phyloP scores from a whole-genome alignment of 2,329 filamentous ascomycete species.

The Diplodia mutila region DNA sequence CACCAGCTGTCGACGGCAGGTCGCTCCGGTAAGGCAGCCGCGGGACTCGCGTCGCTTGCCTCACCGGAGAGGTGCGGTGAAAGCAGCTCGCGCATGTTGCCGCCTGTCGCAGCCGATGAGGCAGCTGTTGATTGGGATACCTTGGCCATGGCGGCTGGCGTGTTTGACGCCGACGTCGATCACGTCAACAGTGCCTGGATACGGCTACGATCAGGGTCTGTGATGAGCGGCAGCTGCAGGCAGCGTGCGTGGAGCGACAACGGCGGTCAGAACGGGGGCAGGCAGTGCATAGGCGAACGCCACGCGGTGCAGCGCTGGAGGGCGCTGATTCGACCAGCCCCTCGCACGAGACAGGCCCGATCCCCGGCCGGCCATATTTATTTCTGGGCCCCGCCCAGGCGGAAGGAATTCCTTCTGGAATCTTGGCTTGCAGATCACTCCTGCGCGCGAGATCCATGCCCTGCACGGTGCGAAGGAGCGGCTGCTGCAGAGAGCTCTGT shows the following conservation, averaged over 20 bases:
- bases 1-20: slow-evolving; percentile 1
- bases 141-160: too few species aligned
- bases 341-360: slow-evolving; percentile 1
- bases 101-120: not conserved
- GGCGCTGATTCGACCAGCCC: not conserved
- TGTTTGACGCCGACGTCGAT: not conserved
- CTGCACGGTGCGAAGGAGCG: not conserved
- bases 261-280: slow-evolving; percentile 8
- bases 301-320: not conserved
- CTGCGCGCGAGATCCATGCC: slow-evolving; percentile 14
- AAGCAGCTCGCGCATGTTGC: slow-evolving; percentile 3
- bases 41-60: slow-evolving; percentile 8
- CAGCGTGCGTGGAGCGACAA: slow-evolving; percentile 10
- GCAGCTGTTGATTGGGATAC: not conserved
- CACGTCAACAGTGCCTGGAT: slow-evolving; percentile 16
- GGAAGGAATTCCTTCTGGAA: slow-evolving; percentile 24
- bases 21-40: slow-evolving; percentile 8
- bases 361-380: slow-evolving; percentile 9
- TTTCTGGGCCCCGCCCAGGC: slow-evolving; percentile 15
- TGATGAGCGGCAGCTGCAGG: slow-evolving; percentile 7
- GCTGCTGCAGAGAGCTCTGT: not conserved
- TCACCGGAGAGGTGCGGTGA: slow-evolving; percentile 8
- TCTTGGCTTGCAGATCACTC: slow-evolving; percentile 23
- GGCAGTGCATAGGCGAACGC: not conserved
- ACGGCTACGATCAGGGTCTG: slow-evolving; percentile 1